Evolutionary conservation across 2,329 filamentous ascomycete species (phyloP), one percentile per base, ranked within the genome.

Genomic region (Colletotrichum lini): DNA sequence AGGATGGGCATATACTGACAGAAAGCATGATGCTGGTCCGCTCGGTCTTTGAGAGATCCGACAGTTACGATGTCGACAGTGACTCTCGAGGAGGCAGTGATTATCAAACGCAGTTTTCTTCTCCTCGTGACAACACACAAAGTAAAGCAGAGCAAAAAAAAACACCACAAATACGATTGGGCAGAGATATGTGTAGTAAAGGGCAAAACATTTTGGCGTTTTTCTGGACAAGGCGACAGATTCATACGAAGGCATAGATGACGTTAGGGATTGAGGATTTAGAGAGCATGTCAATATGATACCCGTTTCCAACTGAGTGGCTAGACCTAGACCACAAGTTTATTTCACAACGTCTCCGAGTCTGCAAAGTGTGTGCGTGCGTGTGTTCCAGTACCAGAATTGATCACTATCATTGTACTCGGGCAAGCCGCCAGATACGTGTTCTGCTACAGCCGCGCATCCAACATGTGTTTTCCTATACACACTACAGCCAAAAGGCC

Each of bases 1-100:
- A 88, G 93, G 49, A 94, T 96, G 83, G 93, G 94, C 35, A 90
- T 94, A 72, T 94, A 93, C 80, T 93, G 66, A 71, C 18, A 12
- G n/a, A 26, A n/a, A n/a, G 38, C 8, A 23, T 18, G 38, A 23
- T 16, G 23, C n/a, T 47, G 78, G 72, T 6, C 16, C 35, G 35
- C 42, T 15, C 15, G 18, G 9, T 18, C 42, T 45, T 10, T 47
- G 16, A 23, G n/a, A 16, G 21, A 42, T 21, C 13, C 26, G 60
- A 53, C 21, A n/a, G 10, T 9, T 23, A 44, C 21, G 18, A 15
- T 56, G 35, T 56, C 30, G 30, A 13, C 30, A 40, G 18, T 6
- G 12, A 2, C 30, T 40, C 18, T 56, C 18, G 10, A 40, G 21
- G 45, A 40, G 45, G 44, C 21, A 8, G 35, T 21, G 35, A 50